phyloP scores from a whole-genome alignment of 331 rosid genomes.

The Rhamnella rubrinervis region DNA sequence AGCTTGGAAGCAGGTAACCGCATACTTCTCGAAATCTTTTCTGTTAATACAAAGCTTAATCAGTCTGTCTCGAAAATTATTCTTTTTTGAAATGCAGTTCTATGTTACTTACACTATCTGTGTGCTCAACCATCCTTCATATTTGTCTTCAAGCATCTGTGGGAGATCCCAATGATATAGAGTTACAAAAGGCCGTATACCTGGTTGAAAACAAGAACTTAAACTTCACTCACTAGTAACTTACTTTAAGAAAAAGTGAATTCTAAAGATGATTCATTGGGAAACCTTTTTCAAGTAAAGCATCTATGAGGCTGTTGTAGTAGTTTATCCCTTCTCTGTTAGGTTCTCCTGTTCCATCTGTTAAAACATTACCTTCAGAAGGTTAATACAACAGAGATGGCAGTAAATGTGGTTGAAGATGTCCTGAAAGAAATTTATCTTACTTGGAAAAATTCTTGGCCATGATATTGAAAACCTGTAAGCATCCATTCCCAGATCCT shows the following conservation, averaged over 20 bases:
- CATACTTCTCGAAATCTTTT: conserved; percentile 81
- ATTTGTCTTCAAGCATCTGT: conserved; percentile 77
- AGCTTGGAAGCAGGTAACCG: conserved; percentile 73
- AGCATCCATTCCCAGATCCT: conserved; percentile 87
- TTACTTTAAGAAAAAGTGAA: background rate
- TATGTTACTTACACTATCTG: conserved; percentile 55
- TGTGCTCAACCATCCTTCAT: conserved; percentile 86
- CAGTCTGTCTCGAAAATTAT: conserved; percentile 7
- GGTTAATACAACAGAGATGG: conserved; percentile 8
- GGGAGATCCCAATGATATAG: conserved; percentile 96
- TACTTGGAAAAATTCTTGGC: conserved; percentile 95
- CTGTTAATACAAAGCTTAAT: conserved; percentile 40
- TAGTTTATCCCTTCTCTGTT: conserved; percentile 71
- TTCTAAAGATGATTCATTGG: conserved; percentile 14
- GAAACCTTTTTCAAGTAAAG: conserved; percentile 76
- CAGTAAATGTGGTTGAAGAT: background rate
- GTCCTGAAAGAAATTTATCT: conserved; percentile 26
- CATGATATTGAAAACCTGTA: conserved; percentile 94
- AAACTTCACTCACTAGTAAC: conserved; percentile 17
- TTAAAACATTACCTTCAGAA: conserved; percentile 9
- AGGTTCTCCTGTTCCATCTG: conserved; percentile 86
- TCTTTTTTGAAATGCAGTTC: background rate
- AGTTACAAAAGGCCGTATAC: conserved; percentile 84
- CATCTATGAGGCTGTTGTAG: conserved; percentile 79
- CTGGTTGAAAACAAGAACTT: conserved; percentile 43